Conservation (phyloP, 495 filamentous ascomycete species). For the Penicillium crystallinum region DNA sequence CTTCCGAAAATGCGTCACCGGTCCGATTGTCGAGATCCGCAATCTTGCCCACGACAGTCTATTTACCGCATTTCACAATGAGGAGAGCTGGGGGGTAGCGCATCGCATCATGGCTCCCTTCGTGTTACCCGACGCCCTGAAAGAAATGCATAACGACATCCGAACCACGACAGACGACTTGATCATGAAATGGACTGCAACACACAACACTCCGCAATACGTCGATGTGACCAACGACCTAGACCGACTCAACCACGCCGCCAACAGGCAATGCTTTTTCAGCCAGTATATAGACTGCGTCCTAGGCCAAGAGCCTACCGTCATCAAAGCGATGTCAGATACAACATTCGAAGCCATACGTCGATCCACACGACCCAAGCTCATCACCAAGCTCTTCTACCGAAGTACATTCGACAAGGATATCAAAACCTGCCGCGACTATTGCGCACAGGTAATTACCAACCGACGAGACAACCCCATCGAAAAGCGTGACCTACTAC, state of each 20-base stretch:
- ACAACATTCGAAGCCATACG: constrained; percentile 41
- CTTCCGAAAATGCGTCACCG: constrained; percentile 60
- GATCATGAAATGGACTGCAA: constrained; percentile 58
- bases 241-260: constrained; percentile 65
- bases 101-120: constrained; percentile 59
- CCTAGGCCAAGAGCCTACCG: constrained; percentile 19
- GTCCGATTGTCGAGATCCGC: constrained; percentile 55
- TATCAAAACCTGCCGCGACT: constrained; percentile 52
- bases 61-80: constrained; percentile 61
- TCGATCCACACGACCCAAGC: constrained; percentile 34
- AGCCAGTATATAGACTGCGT: constrained; percentile 33
- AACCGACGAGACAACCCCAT: constrained; percentile 48
- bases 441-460: constrained; percentile 54
- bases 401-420: constrained; percentile 48
- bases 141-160: constrained; percentile 49
- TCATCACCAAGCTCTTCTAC: constrained; percentile 38
- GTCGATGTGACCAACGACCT: constrained; percentile 65
- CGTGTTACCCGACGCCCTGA: constrained; percentile 31
- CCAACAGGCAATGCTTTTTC: constrained; percentile 61
- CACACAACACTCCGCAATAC: constrained; percentile 42
- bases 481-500: constrained; percentile 57
- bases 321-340: constrained; percentile 37
- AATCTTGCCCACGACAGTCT: constrained; percentile 62
- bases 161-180: constrained; percentile 62
- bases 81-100: constrained; percentile 66